Base-by-base conservation (phyloP, 169 alveolate species). In the Cyclospora cayetanensis region DNA sequence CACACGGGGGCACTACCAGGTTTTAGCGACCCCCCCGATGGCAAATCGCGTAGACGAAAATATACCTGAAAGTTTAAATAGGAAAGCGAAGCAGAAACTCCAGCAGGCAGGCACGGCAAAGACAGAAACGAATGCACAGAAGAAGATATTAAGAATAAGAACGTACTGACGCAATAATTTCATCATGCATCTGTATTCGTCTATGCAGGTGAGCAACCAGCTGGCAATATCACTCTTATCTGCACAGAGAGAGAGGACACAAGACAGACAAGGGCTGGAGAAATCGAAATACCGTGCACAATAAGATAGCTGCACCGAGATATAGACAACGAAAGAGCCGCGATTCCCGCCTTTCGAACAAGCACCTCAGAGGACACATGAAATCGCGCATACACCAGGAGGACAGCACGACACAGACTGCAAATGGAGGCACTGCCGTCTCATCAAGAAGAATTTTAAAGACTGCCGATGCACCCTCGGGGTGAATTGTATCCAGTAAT, bases 141-240 rank as follows among this genome's bases (percentile, higher is more conserved):
- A 4, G 72, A 20, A 11, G 39, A n/a, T 11, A 15, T 29, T 1
- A 31, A 20, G 31, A 31, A n/a, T 3, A 11, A 7, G 37, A 39
- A 74, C 85, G 85, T 74, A 74, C 85, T 74, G 85, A 31, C 42
- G 85, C 55, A 42, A 31, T 74, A 74, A 74, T 42, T 37, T 74
- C 31, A 74, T 41, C 85, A 74, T 74, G 85, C 85, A 74, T 74
- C 39, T 41, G 27, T 74, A 74, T 27, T 74, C 85, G 34, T 74
- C 85, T 46, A 31, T 74, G 15, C 34, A 39, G n/a, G 63, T 34
- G 60, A 74, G 42, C 9, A 74, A 63, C 85, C 85, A 74, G 55
- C 39, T 22, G 60, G 65, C 22, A 5, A 46, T 22, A 4, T 39
- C 35, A 74, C 55, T 31, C 41, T 41, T 27, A 5, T 74, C 85